A percentile compares a stretch with the other conserved stretches of the same genome.
phyloP scores from a whole-genome alignment of 2,329 filamentous ascomycete genomes.

The Leptographium procerum region DNA sequence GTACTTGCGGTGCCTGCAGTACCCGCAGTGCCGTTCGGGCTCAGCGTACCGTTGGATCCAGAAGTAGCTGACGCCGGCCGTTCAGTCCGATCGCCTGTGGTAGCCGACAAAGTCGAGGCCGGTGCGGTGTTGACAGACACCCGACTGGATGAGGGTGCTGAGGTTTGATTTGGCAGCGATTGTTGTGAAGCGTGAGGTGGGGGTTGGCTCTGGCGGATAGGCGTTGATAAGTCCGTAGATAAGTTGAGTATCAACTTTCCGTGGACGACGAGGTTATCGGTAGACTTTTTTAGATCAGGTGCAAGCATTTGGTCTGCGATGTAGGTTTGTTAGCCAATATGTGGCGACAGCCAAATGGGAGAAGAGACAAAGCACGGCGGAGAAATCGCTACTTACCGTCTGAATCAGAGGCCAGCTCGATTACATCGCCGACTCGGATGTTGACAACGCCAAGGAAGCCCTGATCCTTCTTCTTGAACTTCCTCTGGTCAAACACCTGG shows the following conservation, averaged over 20 bases:
- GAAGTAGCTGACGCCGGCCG: conserved; percentile 43
- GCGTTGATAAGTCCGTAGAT: conserved; percentile 73
- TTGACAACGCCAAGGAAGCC: conserved; percentile 97
- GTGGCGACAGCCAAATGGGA: too few relatives aligned
- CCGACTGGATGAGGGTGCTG: conserved; percentile 29
- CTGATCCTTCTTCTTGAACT: conserved; percentile 99
- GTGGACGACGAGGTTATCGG: conserved; percentile 93
- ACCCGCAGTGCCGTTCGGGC: conserved; percentile 24
- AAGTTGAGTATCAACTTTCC: conserved; percentile 95
- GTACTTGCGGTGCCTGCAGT: too few relatives aligned
- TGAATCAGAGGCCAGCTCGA: conserved; percentile 78
- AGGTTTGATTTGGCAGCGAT: conserved; percentile 6
- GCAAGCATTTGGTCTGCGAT: conserved; percentile 92
- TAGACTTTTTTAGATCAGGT: conserved; percentile 91
- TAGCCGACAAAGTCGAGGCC: conserved; percentile 32
- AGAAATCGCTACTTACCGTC: conserved; percentile 52
- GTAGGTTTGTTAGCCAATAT: conserved; percentile 16
- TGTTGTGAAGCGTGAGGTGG: conserved; percentile 6
- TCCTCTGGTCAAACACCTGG: conserved; percentile 99
- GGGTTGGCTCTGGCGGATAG: conserved; percentile 38
- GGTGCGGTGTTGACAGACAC: conserved; percentile 30
- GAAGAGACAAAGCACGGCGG: conserved; percentile 1
- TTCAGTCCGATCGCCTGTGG: conserved; percentile 31
- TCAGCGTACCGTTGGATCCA: conserved; percentile 31
- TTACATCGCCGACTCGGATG: conserved; percentile 85